phyloP scores from a whole-genome alignment of 495 filamentous ascomycete species.

The Lophium mytilinum region DNA sequence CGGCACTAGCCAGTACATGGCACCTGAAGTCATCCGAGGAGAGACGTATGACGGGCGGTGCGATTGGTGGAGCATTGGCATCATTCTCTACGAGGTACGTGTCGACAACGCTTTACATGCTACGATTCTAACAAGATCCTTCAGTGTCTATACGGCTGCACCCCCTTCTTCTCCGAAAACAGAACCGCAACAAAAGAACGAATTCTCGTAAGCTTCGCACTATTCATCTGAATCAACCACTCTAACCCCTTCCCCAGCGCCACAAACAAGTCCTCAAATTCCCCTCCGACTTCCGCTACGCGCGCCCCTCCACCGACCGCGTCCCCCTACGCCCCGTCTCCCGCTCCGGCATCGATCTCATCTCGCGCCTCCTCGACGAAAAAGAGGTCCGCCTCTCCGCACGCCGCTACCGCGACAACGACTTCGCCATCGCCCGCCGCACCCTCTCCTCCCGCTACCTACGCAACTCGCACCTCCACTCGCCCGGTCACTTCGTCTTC shows the following conservation, averaged over 20 bases:
- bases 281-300: slow-evolving; percentile 38
- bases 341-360: slow-evolving; percentile 61
- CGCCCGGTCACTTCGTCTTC: slow-evolving; percentile 56
- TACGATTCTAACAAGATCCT: background rate
- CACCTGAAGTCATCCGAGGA: slow-evolving; percentile 81
- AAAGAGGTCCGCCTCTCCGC: slow-evolving; percentile 69
- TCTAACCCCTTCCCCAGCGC: slow-evolving; percentile 35
- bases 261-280: slow-evolving; percentile 50
- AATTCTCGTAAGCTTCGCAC: slow-evolving; percentile 54
- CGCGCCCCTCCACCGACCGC: slow-evolving; percentile 37
- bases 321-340: slow-evolving; percentile 46
- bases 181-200: slow-evolving; percentile 71
- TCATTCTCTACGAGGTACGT: slow-evolving; percentile 78
- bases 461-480: slow-evolving; percentile 29
- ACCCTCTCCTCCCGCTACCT: slow-evolving; percentile 5
- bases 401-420: slow-evolving; percentile 58
- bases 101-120: background rate
- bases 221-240: background rate
- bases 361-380: slow-evolving; percentile 66
- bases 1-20: slow-evolving; percentile 96
- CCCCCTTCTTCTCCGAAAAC: slow-evolving; percentile 78
- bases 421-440: slow-evolving; percentile 34
- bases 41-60: slow-evolving; percentile 82
- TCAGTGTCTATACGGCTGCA: slow-evolving; percentile 80
- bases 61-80: slow-evolving; percentile 93